Evolutionary conservation across 805 yeast species (phyloP), one percentile per base, ranked within the genome.

Genomic region (Ogataea nonfermentans): DNA sequence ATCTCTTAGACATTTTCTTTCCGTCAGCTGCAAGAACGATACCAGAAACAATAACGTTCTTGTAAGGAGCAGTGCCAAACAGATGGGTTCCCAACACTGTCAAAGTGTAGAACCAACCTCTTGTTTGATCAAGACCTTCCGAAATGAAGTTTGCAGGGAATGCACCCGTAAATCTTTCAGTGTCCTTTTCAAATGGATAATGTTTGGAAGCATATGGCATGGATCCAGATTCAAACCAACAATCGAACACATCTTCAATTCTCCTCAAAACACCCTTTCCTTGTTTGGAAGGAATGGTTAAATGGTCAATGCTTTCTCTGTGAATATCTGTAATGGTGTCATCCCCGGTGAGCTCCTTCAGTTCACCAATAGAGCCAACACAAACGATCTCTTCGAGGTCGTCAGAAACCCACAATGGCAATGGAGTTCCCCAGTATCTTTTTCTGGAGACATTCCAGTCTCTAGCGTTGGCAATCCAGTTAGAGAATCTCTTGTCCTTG

Each of bases 391-490:
- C 99, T 67, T 86, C 84, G 52, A 73, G 79, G 63, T 93, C 99
- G 13, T 90, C 98, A 52, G 90, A 80, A 38, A 79, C 96, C 99
- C 99, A 93, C 60, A 93, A 70, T 47, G 99, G 99, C 55, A 93
- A 81, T 46, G 99, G 99, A 22, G 98, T 93, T 72, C 99, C 99
- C 99, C 99, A 93, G 69, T 93, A 93, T 68, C 99, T 79, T 74
- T 91, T 91, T 77, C 99, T 85, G 17, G 97, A 89, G 48, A 93
- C 78, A 62, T 93, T 93, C 99, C 99, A 93, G 68, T 93, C 99
- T 67, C 99, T 86, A 36, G 99, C 99, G 58, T 90, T 91, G 53
- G 93, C 88, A 63, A 93, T 85, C 99, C 99, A 93, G 73, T 91
- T 91, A 35, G 95, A 79, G 60, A 93, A 93, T 67, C 99, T 80